phyloP scores from a whole-genome alignment of 1,284 basidiomycete species.

The Trametes pubescens region DNA sequence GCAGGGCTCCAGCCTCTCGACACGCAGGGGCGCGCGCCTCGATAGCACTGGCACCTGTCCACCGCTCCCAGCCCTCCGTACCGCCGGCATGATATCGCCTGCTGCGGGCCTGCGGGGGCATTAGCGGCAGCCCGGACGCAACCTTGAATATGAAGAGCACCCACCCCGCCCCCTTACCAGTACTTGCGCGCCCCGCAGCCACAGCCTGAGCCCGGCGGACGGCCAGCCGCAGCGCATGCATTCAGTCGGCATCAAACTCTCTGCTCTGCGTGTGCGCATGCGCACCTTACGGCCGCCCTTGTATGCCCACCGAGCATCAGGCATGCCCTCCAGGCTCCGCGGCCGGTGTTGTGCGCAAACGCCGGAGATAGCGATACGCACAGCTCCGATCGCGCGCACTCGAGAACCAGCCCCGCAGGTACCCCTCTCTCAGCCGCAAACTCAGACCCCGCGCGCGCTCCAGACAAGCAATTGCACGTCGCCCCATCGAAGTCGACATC shows the following conservation, averaged over 20 bases:
- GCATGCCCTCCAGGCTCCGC: background rate
- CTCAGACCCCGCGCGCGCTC: background rate
- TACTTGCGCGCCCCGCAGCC: background rate
- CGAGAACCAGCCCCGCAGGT: background rate
- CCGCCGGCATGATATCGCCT: conserved; percentile 11
- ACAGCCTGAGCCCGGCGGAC: background rate
- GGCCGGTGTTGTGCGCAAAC: background rate
- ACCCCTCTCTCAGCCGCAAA: too few relatives aligned
- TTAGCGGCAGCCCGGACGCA: background rate
- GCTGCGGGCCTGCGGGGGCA: background rate
- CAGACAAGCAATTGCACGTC: background rate
- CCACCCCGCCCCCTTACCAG: background rate
- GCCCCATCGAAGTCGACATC: background rate
- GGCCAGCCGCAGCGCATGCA: background rate
- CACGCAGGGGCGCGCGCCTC: background rate
- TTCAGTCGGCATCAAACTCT: background rate
- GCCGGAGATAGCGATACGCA: conserved; percentile 4
- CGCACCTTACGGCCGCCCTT: background rate
- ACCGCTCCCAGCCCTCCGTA: conserved; percentile 11
- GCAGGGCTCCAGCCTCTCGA: background rate
- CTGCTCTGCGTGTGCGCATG: too few relatives aligned
- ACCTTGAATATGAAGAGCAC: background rate
- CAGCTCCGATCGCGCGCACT: background rate
- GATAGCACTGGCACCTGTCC: conserved; percentile 4
- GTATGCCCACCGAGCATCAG: background rate